Evolutionary conservation across 2,329 filamentous ascomycete genomes (phyloP).

Genomic region (Xylariaceae sp.): DNA sequence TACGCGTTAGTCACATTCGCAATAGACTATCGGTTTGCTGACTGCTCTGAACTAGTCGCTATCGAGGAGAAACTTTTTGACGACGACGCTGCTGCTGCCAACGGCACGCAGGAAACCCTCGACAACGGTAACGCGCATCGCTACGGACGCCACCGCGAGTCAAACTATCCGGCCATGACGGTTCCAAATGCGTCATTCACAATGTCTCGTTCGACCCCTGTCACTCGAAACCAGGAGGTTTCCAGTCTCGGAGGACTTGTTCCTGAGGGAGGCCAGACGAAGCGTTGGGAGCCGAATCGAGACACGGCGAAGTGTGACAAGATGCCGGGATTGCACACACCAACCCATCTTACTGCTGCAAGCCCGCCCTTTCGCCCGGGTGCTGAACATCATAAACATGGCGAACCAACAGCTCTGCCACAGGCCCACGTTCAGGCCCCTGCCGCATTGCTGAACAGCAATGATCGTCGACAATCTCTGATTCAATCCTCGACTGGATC

Average conservation of each 20-base stretch:
- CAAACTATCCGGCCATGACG: too few relatives aligned
- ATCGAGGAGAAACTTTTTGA: slow-evolving; percentile 16
- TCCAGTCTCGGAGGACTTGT: slow-evolving; percentile 18
- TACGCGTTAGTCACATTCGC: slow-evolving; percentile 7
- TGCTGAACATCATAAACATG: too few relatives aligned
- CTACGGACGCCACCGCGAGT: neutral
- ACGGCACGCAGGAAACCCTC: slow-evolving; percentile 18
- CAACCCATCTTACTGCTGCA: too few relatives aligned
- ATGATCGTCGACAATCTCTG: too few relatives aligned
- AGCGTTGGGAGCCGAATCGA: slow-evolving; percentile 9
- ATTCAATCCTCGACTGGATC: too few relatives aligned
- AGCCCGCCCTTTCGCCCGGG: too few relatives aligned
- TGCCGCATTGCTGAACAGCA: too few relatives aligned
- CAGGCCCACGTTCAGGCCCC: too few relatives aligned
- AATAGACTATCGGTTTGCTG: neutral
- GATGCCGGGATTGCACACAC: neutral
- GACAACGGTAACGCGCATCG: slow-evolving; percentile 26
- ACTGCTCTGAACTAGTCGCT: slow-evolving; percentile 16
- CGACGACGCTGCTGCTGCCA: slow-evolving; percentile 21
- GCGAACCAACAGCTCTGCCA: too few relatives aligned
- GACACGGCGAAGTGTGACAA: neutral
- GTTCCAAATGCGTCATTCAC: too few relatives aligned
- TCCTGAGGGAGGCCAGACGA: slow-evolving; percentile 18
- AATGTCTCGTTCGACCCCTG: too few relatives aligned
- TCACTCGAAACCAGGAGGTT: neutral